A percentile compares a stretch with the other conserved stretches of the same genome.
Conservation (phyloP, 2,329 filamentous ascomycete species). For the Trichophyton schoenleinii region DNA sequence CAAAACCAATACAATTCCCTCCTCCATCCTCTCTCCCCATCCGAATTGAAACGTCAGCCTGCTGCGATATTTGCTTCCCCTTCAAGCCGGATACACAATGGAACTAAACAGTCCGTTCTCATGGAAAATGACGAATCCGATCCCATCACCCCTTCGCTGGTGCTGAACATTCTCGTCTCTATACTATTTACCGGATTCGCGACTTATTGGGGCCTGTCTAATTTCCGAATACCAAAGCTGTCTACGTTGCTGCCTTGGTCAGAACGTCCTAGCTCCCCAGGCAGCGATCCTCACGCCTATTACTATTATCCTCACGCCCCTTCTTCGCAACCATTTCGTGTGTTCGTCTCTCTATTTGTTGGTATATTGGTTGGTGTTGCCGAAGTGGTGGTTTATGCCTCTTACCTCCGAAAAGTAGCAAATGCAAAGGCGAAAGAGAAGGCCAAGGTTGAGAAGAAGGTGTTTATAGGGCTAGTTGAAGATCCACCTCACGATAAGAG, state of each 20-base stretch:
- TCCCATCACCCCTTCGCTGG: constrained; percentile 42
- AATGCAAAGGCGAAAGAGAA: constrained; percentile 28
- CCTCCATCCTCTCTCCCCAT: constrained; percentile 46
- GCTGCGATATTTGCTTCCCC: constrained; percentile 40
- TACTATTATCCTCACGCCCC: constrained; percentile 12
- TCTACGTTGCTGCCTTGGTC: constrained; percentile 9
- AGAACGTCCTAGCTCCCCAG: constrained; percentile 7
- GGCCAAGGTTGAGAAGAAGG: constrained; percentile 29
- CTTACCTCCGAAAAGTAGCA: constrained; percentile 35
- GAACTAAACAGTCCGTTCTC: constrained; percentile 22
- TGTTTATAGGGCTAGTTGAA: constrained; percentile 14
- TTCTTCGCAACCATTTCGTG: constrained; percentile 25
- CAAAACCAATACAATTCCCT: constrained; percentile 70
- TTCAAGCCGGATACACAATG: constrained; percentile 32
- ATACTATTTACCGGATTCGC: constrained; percentile 54
- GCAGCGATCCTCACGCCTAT: constrained; percentile 1
- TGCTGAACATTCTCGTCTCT: constrained; percentile 81
- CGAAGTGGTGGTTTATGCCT: constrained; percentile 36
- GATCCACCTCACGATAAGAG: neutral
- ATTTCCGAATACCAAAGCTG: constrained; percentile 25
- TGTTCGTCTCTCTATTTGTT: constrained; percentile 29
- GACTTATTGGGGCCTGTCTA: constrained; percentile 32
- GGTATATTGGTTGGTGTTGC: constrained; percentile 35
- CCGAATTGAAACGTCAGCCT: constrained; percentile 21
- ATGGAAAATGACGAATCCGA: constrained; percentile 32